Percentiles rank a stretch among this genome's conserved stretches.
phyloP scores from a whole-genome alignment of 2,329 filamentous ascomycete genomes.

The Aspergillus pseudoterreus region DNA sequence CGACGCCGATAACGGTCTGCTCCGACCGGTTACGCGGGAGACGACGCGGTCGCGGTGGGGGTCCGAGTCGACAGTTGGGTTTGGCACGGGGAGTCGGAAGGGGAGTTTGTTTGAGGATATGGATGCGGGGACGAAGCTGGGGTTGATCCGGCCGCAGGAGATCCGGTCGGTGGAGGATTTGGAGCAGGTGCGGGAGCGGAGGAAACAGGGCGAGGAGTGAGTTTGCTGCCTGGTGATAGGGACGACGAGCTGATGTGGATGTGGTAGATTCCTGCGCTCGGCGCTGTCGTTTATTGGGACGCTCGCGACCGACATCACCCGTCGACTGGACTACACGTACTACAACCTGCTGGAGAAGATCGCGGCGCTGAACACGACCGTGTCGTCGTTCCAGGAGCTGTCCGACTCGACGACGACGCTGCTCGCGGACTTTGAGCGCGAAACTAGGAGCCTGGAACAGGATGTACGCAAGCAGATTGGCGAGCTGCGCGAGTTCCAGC shows the following conservation, averaged over 20 bases:
- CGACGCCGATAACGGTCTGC: constrained; percentile 26
- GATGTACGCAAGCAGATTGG: constrained; percentile 36
- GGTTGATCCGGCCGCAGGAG: constrained; percentile 26
- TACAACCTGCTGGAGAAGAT: constrained; percentile 46
- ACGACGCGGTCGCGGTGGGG: constrained; percentile 30
- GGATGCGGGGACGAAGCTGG: constrained; percentile 23
- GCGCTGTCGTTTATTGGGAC: constrained; percentile 35
- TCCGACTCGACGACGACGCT: constrained; percentile 33
- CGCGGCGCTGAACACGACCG: constrained; percentile 36
- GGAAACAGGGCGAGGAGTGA: constrained; percentile 75
- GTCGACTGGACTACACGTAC: constrained; percentile 46
- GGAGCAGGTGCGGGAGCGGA: constrained; percentile 50
- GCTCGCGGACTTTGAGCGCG: constrained; percentile 36
- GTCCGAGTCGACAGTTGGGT: constrained; percentile 27
- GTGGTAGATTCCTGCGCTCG: constrained; percentile 27
- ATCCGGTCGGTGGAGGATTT: constrained; percentile 34
- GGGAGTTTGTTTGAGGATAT: constrained; percentile 26
- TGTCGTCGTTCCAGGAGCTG: constrained; percentile 41
- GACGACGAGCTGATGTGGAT: constrained; percentile 2
- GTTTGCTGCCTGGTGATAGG: constrained; percentile 21
- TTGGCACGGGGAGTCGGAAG: constrained; percentile 23
- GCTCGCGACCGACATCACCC: constrained; percentile 41
- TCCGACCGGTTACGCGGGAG: constrained; percentile 29
- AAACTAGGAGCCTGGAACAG: constrained; percentile 32
- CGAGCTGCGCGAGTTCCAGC: constrained; percentile 35